A percentile compares a stretch with the other conserved stretches of the same genome.
These are phyloP conservation scores for Camellia sinensis DNA, from an alignment of 148 eudicot genomes.

Conservation along the genomic window DNA sequence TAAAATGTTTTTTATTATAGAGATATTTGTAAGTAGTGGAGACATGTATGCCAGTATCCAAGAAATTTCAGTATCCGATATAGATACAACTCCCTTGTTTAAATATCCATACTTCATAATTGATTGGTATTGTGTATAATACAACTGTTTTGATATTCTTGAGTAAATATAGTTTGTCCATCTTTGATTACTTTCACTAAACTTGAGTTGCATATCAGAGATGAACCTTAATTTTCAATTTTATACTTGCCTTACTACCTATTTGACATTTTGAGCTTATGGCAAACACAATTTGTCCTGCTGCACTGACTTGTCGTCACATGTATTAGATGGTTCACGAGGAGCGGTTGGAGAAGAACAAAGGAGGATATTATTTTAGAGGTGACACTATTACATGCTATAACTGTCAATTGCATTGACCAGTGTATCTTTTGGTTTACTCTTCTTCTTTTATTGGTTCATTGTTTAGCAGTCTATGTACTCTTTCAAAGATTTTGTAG, in stretches of 20 bases:
- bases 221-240: not conserved
- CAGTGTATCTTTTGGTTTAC: not conserved
- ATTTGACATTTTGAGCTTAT: conserved; percentile 2
- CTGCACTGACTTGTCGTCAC: conserved; percentile 13
- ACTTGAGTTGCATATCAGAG: not conserved
- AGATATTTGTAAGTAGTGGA: not conserved
- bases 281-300: not conserved
- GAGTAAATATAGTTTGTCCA: not conserved
- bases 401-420: not conserved
- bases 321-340: conserved; percentile 75
- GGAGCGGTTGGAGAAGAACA: conserved; percentile 87
- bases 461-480: not conserved
- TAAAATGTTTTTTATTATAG: not conserved
- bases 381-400: conserved; percentile 39
- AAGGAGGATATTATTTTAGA: conserved; percentile 82
- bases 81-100: not conserved
- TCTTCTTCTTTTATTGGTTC: not conserved
- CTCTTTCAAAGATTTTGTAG: not conserved
- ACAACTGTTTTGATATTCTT: not conserved
- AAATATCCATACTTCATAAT: not conserved
- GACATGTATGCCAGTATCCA: not conserved
- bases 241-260: not conserved
- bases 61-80: not conserved
- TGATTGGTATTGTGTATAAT: not conserved
- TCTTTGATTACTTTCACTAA: not conserved